phyloP scores from a whole-genome alignment of 2,329 filamentous ascomycete species.

The Claviceps digitariae region DNA sequence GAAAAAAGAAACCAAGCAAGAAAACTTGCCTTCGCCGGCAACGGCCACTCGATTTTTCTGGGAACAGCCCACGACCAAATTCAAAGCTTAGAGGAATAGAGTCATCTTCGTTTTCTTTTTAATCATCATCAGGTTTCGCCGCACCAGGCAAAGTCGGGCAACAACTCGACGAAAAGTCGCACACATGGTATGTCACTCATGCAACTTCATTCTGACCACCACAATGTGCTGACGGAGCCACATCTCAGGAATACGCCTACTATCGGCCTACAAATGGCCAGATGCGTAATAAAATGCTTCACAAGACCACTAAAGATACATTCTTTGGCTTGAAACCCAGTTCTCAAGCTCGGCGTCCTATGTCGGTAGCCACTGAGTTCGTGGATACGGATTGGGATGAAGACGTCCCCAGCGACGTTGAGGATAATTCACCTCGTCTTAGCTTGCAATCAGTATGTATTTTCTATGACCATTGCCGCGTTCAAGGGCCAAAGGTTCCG shows the following conservation, averaged over 20 bases:
- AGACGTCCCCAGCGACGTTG: conserved; percentile 36
- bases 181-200: conserved; percentile 2
- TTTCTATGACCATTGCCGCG: background rate
- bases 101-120: background rate
- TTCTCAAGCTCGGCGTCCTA: conserved; percentile 38
- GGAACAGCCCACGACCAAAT: background rate
- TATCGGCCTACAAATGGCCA: conserved; percentile 22
- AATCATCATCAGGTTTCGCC: background rate
- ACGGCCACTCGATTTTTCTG: conserved; percentile 16
- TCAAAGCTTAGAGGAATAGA: background rate
- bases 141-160: background rate
- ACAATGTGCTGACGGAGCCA: background rate
- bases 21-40: conserved; percentile 22
- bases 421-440: conserved; percentile 52
- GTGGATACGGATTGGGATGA: conserved; percentile 66
- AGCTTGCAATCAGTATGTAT: conserved; percentile 59
- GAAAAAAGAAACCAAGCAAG: conserved; percentile 6
- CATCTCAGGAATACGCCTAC: conserved; percentile 21
- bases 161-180: background rate
- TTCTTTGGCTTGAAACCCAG: conserved; percentile 47
- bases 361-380: conserved; percentile 63
- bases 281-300: conserved; percentile 36
- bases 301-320: conserved; percentile 39
- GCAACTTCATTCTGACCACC: background rate
- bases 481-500: background rate